A percentile compares a stretch with the other conserved stretches of the same genome.
These are phyloP conservation scores for Fusarium denticulatum DNA, from an alignment of 2,329 filamentous ascomycete genomes.

Conservation along the genomic window DNA sequence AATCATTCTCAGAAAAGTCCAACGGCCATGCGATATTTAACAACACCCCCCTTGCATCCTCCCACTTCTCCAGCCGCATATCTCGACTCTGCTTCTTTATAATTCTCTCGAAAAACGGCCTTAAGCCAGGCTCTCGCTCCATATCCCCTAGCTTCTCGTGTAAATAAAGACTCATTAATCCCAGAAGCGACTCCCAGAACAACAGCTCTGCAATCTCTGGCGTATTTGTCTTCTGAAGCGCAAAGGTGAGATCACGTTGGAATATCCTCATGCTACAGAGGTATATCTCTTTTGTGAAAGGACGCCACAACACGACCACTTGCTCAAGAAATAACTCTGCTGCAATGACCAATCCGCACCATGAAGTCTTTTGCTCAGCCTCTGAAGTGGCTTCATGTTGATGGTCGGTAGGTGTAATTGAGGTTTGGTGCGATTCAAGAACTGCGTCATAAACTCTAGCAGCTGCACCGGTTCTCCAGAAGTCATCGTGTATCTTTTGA, in stretches of 20 bases:
- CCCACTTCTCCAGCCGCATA: not conserved
- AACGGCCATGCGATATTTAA: not conserved
- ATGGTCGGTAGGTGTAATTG: not conserved
- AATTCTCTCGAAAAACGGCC: not conserved
- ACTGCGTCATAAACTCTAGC: not conserved
- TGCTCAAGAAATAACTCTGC: constrained; percentile 4
- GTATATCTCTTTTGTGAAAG: not conserved
- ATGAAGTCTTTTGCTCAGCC: not conserved
- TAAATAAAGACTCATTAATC: not conserved
- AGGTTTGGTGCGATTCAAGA: not conserved
- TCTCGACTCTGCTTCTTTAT: not conserved
- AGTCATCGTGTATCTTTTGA: not conserved
- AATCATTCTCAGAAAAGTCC: not conserved
- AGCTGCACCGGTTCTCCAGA: not conserved
- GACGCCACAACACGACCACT: not conserved
- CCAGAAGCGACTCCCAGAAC: constrained; percentile 7
- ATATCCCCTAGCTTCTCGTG: constrained; percentile 1
- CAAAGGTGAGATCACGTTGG: not conserved
- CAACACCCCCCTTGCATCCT: not conserved
- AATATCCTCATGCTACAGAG: constrained; percentile 6
- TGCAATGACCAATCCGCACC: not conserved
- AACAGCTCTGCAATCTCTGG: not conserved
- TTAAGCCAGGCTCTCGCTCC: not conserved
- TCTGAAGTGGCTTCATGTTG: not conserved
- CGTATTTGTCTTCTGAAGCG: not conserved